Evolutionary conservation across 495 filamentous ascomycete species (phyloP).

Genomic region (Penicillium roqueforti): DNA sequence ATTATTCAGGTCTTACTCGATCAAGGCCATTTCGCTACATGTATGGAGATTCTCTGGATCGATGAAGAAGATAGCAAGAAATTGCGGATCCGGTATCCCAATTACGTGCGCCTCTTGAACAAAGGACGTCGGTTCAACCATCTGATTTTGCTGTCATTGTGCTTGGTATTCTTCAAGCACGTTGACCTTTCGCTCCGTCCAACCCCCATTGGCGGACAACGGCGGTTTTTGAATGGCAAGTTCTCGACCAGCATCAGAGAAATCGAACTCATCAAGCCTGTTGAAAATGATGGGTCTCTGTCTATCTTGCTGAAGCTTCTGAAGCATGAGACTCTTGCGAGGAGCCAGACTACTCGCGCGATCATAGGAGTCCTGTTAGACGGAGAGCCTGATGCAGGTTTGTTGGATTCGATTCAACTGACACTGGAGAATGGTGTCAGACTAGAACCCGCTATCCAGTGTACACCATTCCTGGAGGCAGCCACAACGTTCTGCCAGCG

Average conservation of each 20-base stretch:
- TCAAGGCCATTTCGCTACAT: constrained; percentile 50
- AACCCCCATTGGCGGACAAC: constrained; percentile 26
- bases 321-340: constrained; percentile 26
- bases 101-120: constrained; percentile 54
- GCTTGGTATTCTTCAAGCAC: constrained; percentile 34
- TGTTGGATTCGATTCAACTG: constrained; percentile 40
- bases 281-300: constrained; percentile 32
- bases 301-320: constrained; percentile 45
- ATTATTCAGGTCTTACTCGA: constrained; percentile 54
- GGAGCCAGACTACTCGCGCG: constrained; percentile 26
- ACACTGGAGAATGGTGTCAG: constrained; percentile 50
- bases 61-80: constrained; percentile 53
- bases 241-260: constrained; percentile 41
- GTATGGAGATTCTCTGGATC: constrained; percentile 59
- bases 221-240: constrained; percentile 24
- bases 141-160: constrained; percentile 42
- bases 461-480: constrained; percentile 50
- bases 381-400: constrained; percentile 42
- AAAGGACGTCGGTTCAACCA: constrained; percentile 49
- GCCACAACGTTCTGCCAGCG: constrained; percentile 47
- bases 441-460: constrained; percentile 53
- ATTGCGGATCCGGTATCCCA: constrained; percentile 46
- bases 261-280: constrained; percentile 29
- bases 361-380: constrained; percentile 43
- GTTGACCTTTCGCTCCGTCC: constrained; percentile 40